Evolutionary conservation across 148 eudicot genomes (phyloP).

Genomic region (Vaccinium vitisidaea): DNA sequence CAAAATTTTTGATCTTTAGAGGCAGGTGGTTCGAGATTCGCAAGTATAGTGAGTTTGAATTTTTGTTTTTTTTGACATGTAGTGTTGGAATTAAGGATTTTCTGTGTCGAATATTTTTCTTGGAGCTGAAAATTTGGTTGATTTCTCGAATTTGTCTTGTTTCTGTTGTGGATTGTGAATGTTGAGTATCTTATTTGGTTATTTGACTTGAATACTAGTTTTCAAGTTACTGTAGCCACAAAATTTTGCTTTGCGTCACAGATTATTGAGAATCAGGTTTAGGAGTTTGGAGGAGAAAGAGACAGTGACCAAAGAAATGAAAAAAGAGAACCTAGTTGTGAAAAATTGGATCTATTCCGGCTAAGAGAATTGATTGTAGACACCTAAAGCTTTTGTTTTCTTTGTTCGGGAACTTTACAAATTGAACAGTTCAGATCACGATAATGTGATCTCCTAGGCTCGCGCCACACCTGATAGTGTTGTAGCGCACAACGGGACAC

Average conservation of each 20-base stretch:
- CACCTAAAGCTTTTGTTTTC: neutral
- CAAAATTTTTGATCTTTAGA: neutral
- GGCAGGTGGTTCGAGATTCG: neutral
- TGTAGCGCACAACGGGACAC: neutral
- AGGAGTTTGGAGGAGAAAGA: neutral
- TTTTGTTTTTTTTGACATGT: neutral
- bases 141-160: slow-evolving; percentile 10
- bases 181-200: neutral
- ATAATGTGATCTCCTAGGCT: slow-evolving; percentile 21
- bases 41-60: slow-evolving; percentile 12
- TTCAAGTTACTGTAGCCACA: neutral
- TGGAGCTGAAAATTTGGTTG: neutral
- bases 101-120: neutral
- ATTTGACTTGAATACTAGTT: slow-evolving; percentile 1
- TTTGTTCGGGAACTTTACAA: neutral
- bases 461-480: neutral
- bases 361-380: neutral
- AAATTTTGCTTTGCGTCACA: neutral
- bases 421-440: neutral
- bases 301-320: neutral
- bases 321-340: neutral
- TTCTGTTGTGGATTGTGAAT: neutral
- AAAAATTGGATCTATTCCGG: neutral
- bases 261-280: neutral
- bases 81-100: slow-evolving; percentile 6